Evolutionary conservation across 169 alveolate genomes (phyloP), one percentile per base, ranked within the genome.

Genomic region (Fabrea salina): DNA sequence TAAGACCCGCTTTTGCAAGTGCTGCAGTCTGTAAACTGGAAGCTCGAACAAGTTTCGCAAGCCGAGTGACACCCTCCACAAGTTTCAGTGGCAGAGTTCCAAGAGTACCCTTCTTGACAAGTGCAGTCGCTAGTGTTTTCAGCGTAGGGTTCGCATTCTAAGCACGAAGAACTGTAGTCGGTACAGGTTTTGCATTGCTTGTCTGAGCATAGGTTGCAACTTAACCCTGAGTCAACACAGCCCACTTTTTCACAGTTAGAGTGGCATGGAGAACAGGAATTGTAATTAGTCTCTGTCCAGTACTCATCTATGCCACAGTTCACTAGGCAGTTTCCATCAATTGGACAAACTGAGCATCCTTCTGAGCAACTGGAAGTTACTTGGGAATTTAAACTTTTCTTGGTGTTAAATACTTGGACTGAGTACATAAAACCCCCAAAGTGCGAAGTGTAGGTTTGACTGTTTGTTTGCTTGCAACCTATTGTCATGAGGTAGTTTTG

Each of bases 61-160:
- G 75, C n/a, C 2, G 75, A 64, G n/a, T 64, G 54, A 5, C 75
- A 64, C 16, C 30, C 27, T 5, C 25, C 54, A 64, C 75, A 64
- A 11, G 25, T 5, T 30, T 64, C 75, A 37, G 19, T 64, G 30
- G 54, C 51, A 22, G 75, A 64, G 30, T 64, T 41, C 75, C 75
- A 64, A 16, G 27, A 32, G 19, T 64, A 64, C 54, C 75, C 75
- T 35, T 51, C 16, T 19, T 30, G 19, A 11, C 75, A 64, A 5
- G 2, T 37, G 30, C 75, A 64, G 39, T 37, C 19, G 5, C 57
- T 1, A 37, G 39, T 40, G 3, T 25, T 64, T 4, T 35, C 5
- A 32, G 75, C 75, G 32, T 64, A 16, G 5, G 75, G 35, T 11
- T 19, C 41, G 5, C 75, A 64, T 3, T 32, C 54, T n/a, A n/a